phyloP scores from a whole-genome alignment of 1,284 basidiomycete genomes.

The Boletus sp. region DNA sequence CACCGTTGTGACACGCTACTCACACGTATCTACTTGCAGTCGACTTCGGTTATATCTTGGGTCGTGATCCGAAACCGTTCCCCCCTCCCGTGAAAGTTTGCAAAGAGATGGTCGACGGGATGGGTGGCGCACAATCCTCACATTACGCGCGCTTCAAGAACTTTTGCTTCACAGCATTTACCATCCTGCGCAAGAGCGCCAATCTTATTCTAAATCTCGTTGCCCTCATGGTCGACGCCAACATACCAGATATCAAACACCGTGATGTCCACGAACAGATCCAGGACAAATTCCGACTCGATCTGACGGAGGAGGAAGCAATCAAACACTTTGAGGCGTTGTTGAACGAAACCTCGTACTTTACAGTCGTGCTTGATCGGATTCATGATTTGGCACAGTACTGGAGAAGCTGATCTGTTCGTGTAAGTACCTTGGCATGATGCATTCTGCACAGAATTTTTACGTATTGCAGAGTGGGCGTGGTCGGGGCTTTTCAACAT shows the following conservation, averaged over 20 bases:
- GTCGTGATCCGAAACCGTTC: slow-evolving; percentile 96
- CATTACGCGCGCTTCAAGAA: slow-evolving; percentile 95
- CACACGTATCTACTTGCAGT: slow-evolving; percentile 46
- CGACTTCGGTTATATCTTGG: slow-evolving; percentile 98
- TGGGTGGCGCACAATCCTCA: slow-evolving; percentile 92
- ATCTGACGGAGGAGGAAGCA: slow-evolving; percentile 92
- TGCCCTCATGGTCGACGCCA: slow-evolving; percentile 96
- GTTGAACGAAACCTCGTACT: slow-evolving; percentile 92
- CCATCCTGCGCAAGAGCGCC: slow-evolving; percentile 92
- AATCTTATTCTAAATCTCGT: slow-evolving; percentile 97
- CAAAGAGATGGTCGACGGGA: slow-evolving; percentile 99
- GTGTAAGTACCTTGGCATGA: not conserved
- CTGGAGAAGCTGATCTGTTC: slow-evolving; percentile 56
- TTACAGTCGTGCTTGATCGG: slow-evolving; percentile 88
- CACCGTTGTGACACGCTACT: slow-evolving; percentile 8
- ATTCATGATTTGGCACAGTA: slow-evolving; percentile 88
- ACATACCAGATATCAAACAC: slow-evolving; percentile 96
- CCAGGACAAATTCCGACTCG: slow-evolving; percentile 94
- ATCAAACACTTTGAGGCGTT: slow-evolving; percentile 95
- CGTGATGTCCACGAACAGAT: slow-evolving; percentile 84
- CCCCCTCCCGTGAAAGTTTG: slow-evolving; percentile 98
- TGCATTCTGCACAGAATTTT: slow-evolving; percentile 1
- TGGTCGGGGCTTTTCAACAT: not conserved
- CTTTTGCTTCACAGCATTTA: slow-evolving; percentile 95
- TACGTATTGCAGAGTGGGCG: slow-evolving; percentile 2